phyloP scores from a whole-genome alignment of 331 rosid genomes.

The Acacia concinna region DNA sequence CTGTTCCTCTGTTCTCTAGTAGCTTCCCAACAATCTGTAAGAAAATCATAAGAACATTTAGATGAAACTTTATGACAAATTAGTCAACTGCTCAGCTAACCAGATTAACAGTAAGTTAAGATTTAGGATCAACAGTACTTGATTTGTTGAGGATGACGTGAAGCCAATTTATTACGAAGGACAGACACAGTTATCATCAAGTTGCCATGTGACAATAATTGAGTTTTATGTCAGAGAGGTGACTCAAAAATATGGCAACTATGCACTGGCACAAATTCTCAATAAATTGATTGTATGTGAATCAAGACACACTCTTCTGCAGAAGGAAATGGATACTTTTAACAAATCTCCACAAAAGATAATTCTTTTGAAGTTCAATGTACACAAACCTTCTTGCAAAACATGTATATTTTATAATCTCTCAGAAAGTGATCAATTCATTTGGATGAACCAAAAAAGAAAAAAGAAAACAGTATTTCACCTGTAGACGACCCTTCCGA shows the following conservation, averaged over 20 bases:
- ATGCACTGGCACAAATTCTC: slow-evolving; percentile 7
- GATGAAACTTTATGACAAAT: slow-evolving; percentile 7
- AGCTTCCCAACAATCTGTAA: slow-evolving; percentile 62
- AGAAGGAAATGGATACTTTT: not conserved
- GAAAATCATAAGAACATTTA: slow-evolving; percentile 13
- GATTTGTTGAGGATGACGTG: slow-evolving; percentile 13
- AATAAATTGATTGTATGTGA: slow-evolving; percentile 9
- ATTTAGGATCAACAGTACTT: slow-evolving; percentile 1
- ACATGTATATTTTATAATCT: slow-evolving; percentile 8
- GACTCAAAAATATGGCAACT: slow-evolving; percentile 5
- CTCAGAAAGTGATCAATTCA: slow-evolving; percentile 4
- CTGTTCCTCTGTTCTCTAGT: slow-evolving; percentile 46
- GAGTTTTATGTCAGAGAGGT: not conserved
- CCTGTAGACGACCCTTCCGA: slow-evolving; percentile 69
- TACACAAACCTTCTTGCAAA: not conserved
- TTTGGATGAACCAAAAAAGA: not conserved
- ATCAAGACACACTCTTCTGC: slow-evolving; percentile 13
- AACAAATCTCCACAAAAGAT: slow-evolving; percentile 17
- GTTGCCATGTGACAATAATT: not conserved
- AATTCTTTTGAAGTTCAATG: slow-evolving; percentile 14
- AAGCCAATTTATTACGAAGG: slow-evolving; percentile 5
- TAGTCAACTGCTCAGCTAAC: slow-evolving; percentile 17
- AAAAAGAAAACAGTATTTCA: slow-evolving; percentile 25
- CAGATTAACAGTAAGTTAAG: not conserved
- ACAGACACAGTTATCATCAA: not conserved